phyloP scores from a whole-genome alignment of 352 stramenopile species.

The Aphanomyces astaci region DNA sequence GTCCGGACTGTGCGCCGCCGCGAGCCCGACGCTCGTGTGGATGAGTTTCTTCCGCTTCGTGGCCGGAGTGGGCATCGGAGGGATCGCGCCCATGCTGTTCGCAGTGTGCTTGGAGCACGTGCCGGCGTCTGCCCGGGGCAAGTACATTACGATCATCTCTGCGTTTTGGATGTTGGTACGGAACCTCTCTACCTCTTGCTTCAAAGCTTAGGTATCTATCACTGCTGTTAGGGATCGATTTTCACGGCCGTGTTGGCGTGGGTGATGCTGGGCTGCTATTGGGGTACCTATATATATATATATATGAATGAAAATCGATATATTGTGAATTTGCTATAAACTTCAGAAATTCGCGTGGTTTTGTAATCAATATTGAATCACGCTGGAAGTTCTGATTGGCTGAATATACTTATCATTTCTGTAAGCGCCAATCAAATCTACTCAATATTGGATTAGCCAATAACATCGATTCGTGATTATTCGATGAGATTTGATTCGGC shows the following conservation, averaged over 20 bases:
- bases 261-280: conserved; percentile 72
- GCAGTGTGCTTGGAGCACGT: conserved; percentile 82
- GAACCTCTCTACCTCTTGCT: no score
- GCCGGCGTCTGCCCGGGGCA: conserved; percentile 51
- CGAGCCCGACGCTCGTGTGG: conserved; percentile 58
- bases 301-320: neutral
- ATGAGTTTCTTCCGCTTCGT: conserved; percentile 66
- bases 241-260: conserved; percentile 72
- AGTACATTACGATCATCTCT: conserved; percentile 81
- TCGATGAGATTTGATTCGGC: no score
- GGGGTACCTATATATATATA: neutral
- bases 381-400: no score
- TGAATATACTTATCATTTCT: no score
- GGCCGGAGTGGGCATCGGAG: conserved; percentile 69
- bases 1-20: conserved; percentile 65
- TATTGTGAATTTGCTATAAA: no score
- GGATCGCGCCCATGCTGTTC: conserved; percentile 80
- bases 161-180: conserved; percentile 83
- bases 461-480: no score
- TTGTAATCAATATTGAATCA: no score
- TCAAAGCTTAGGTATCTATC: no score
- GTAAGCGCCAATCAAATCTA: no score
- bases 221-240: conserved; percentile 40
- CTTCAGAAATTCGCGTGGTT: no score
- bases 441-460: no score